These are phyloP conservation scores for Pseudogymnoascus sp. DNA, from an alignment of 2,329 filamentous ascomycete genomes.

Conservation along the genomic window DNA sequence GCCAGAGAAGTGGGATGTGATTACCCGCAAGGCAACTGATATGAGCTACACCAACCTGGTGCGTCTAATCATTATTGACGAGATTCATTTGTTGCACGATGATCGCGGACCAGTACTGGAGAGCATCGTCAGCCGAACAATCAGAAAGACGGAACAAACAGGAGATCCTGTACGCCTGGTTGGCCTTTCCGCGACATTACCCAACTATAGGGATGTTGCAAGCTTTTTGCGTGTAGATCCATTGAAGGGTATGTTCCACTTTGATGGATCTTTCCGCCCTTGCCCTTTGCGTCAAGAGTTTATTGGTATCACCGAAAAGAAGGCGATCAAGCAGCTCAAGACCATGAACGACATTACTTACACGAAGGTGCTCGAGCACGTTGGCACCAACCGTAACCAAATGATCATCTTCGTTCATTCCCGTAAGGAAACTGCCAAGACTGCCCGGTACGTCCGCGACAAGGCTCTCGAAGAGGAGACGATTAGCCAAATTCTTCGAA, in stretches of 20 bases:
- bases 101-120: slow-evolving; percentile 94
- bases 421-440: slow-evolving; percentile 95
- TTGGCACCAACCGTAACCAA: slow-evolving; percentile 85
- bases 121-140: slow-evolving; percentile 91
- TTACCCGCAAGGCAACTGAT: slow-evolving; percentile 94
- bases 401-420: slow-evolving; percentile 99
- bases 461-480: slow-evolving; percentile 96
- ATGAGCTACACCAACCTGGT: slow-evolving; percentile 97
- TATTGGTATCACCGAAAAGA: slow-evolving; percentile 93
- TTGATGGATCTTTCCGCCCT: slow-evolving; percentile 86
- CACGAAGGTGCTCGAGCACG: slow-evolving; percentile 92
- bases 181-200: slow-evolving; percentile 87
- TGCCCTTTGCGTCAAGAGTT: slow-evolving; percentile 96
- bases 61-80: slow-evolving; percentile 89
- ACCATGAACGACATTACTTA: slow-evolving; percentile 99
- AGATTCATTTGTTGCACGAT: slow-evolving; percentile 95
- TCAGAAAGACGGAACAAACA: slow-evolving; percentile 87
- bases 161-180: slow-evolving; percentile 87
- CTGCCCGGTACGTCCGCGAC: slow-evolving; percentile 89
- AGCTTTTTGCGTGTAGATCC: slow-evolving; percentile 88
- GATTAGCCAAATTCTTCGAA: slow-evolving; percentile 88
- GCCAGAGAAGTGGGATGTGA: slow-evolving; percentile 98
- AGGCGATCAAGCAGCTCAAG: slow-evolving; percentile 97
- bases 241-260: slow-evolving; percentile 84
- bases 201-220: slow-evolving; percentile 93